Evolutionary conservation across 2,329 filamentous ascomycete genomes (phyloP).

Genomic region (Aspergillus piperis): DNA sequence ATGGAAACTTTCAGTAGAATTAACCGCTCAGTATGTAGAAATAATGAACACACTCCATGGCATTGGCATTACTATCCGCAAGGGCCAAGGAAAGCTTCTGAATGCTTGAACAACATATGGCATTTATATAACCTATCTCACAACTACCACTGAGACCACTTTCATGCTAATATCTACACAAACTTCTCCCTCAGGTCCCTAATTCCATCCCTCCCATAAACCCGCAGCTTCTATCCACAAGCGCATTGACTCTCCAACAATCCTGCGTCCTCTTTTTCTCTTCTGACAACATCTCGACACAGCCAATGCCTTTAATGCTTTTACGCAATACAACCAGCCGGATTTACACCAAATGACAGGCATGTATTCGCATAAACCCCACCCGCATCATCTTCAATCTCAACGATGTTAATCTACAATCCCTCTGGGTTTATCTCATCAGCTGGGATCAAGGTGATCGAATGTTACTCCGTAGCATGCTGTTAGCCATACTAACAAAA

Average conservation of each 20-base stretch:
- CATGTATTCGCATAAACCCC: constrained; percentile 38
- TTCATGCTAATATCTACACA: too few relatives aligned
- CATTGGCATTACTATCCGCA: too few relatives aligned
- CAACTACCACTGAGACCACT: too few relatives aligned
- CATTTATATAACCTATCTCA: too few relatives aligned
- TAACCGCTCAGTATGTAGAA: neutral
- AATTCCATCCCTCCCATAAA: neutral
- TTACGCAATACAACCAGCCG: constrained; percentile 41
- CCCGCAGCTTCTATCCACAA: constrained; percentile 20
- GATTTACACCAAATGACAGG: constrained; percentile 39
- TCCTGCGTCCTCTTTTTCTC: constrained; percentile 41
- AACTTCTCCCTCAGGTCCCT: neutral
- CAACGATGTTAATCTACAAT: constrained; percentile 47
- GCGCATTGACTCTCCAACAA: constrained; percentile 36
- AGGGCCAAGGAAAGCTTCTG: too few relatives aligned
- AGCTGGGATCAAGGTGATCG: constrained; percentile 13
- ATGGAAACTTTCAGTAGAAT: too few relatives aligned
- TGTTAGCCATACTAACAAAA: too few relatives aligned
- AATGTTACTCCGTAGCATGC: constrained; percentile 14
- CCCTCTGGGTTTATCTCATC: constrained; percentile 44
- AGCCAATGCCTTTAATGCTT: constrained; percentile 45
- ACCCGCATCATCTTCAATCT: constrained; percentile 41
- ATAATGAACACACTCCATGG: too few relatives aligned
- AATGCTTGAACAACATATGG: too few relatives aligned
- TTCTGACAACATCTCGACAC: constrained; percentile 47